phyloP scores from a whole-genome alignment of 2,329 filamentous ascomycete species.

The Hymenoscyphus repandus region DNA sequence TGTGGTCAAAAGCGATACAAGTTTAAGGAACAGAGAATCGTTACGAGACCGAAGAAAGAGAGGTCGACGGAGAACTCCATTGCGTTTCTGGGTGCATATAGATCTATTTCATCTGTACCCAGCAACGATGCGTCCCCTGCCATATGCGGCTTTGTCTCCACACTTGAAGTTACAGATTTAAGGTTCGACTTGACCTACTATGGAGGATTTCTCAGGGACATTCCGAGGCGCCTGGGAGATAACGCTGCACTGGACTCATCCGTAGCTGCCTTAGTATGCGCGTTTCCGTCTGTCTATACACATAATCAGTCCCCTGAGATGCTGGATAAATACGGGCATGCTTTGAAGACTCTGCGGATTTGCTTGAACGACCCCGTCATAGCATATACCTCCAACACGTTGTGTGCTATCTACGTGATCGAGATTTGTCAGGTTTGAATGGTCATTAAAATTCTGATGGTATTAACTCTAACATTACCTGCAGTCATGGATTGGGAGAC shows the following conservation, averaged over 20 bases:
- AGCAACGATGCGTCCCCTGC: conserved; percentile 25
- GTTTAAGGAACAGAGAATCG: conserved; percentile 36
- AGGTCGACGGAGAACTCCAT: neutral
- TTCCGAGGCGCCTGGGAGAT: conserved; percentile 40
- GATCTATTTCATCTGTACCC: conserved; percentile 17
- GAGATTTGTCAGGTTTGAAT: neutral
- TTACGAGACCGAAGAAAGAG: neutral
- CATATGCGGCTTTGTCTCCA: conserved; percentile 28
- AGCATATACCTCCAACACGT: neutral
- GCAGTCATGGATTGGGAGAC: neutral
- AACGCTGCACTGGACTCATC: conserved; percentile 37
- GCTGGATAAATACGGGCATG: neutral
- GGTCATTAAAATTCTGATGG: neutral
- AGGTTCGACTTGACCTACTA: conserved; percentile 44
- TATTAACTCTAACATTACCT: neutral
- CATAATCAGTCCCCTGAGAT: neutral
- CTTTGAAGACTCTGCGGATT: neutral
- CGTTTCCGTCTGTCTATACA: neutral
- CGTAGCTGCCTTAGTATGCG: neutral
- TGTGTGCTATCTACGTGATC: neutral
- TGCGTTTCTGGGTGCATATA: neutral
- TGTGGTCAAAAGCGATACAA: conserved; percentile 44
- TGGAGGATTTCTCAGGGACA: conserved; percentile 40
- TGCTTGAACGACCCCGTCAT: neutral
- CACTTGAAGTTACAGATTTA: conserved; percentile 37